Percentiles rank a stretch among this genome's conserved stretches.
Evolutionary conservation across 805 yeast species (phyloP).

Genomic region (Schizosaccharomyces pombe): ASM294v3 CU329670.1:4034501-4035000

Average conservation of each 20-base stretch:
- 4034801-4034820: constrained; percentile 45
- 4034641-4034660: constrained; percentile 89
- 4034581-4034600: constrained; percentile 57
- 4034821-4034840: constrained; percentile 38
- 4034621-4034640: constrained; percentile 53
- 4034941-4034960: constrained; percentile 37
- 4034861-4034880: constrained; percentile 81
- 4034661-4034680: constrained; percentile 62
- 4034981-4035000: background rate
- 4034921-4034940: constrained; percentile 68
- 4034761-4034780: constrained; percentile 31
- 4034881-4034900: constrained; percentile 87
- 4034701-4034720: constrained; percentile 83
- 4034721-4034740: constrained; percentile 95
- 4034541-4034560: background rate
- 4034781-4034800: constrained; percentile 41
- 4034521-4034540: constrained; percentile 14
- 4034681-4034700: constrained; percentile 45
- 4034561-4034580: background rate
- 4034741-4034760: constrained; percentile 48
- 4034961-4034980: background rate
- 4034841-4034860: constrained; percentile 82
- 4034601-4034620: constrained; percentile 59
- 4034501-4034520: constrained; percentile 45
- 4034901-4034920: constrained; percentile 88